These are phyloP conservation scores for Penicillium sp. DNA, from an alignment of 2,329 filamentous ascomycete species.

Conservation along the genomic window DNA sequence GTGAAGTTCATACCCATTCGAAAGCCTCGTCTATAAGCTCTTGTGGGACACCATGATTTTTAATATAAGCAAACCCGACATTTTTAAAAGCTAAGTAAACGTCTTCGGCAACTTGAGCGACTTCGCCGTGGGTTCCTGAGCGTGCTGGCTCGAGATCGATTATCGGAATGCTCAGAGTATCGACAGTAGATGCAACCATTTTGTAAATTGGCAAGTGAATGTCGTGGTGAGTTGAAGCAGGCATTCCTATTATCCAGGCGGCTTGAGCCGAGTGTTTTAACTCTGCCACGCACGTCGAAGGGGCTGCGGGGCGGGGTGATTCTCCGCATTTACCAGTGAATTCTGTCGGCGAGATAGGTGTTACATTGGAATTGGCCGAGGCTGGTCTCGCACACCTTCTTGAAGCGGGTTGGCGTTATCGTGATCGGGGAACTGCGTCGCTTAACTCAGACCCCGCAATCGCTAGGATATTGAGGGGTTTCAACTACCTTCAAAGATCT, in stretches of 20 bases:
- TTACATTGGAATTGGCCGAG: constrained; percentile 5
- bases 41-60: constrained; percentile 8
- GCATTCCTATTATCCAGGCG: no score
- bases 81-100: constrained; percentile 8
- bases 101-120: constrained; percentile 1
- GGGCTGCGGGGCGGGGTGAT: not conserved
- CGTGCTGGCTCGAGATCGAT: constrained; percentile 7
- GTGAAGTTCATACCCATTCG: not conserved
- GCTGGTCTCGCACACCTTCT: constrained; percentile 3
- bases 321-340: not conserved
- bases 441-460: not conserved
- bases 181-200: not conserved
- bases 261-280: not conserved
- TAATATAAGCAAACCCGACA: constrained; percentile 8
- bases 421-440: not conserved
- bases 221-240: no score
- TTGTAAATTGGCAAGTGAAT: not conserved
- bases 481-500: not conserved
- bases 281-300: not conserved
- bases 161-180: constrained; percentile 4
- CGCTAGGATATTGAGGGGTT: not conserved
- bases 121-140: not conserved
- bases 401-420: constrained; percentile 8
- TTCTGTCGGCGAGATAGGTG: not conserved
- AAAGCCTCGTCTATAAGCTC: constrained; percentile 9